A percentile compares a stretch with the other conserved stretches of the same genome.
Evolutionary conservation across 768 basidiomycete species (phyloP).

Genomic region (Rhizopogon salebrosus): DNA sequence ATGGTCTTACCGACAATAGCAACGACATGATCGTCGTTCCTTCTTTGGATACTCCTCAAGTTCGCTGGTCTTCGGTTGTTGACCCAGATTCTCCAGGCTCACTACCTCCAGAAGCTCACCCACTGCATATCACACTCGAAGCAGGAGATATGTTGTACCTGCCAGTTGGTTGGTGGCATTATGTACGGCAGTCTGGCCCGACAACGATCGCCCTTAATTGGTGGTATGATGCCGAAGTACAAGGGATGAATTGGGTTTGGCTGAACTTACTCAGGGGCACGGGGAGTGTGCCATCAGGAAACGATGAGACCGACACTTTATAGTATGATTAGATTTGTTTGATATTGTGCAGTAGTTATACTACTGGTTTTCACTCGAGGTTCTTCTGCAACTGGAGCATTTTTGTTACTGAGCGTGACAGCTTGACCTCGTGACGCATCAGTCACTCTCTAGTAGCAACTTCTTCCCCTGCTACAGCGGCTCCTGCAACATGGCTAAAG

Average conservation of each 20-base stretch:
- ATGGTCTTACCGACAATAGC: conserved; percentile 33
- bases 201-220: conserved; percentile 74
- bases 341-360: no score
- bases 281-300: conserved; percentile 32
- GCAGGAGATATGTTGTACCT: conserved; percentile 83
- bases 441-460: not conserved
- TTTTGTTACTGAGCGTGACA: not conserved
- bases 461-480: not conserved
- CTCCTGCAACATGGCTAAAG: conserved; percentile 50
- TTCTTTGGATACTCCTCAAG: conserved; percentile 31
- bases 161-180: conserved; percentile 94
- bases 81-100: conserved; percentile 47
- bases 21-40: conserved; percentile 26
- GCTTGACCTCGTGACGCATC: not conserved
- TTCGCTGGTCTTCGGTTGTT: conserved; percentile 81
- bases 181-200: conserved; percentile 67
- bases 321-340: not conserved
- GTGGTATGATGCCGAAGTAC: conserved; percentile 84
- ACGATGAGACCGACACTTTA: conserved; percentile 21
- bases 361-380: no score
- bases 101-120: conserved; percentile 50
- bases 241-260: conserved; percentile 66
- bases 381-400: no score
- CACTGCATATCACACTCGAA: conserved; percentile 59
- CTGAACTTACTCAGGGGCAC: conserved; percentile 54